Conservation (phyloP, 1,284 basidiomycete species). For the Trichosporon ovoides region DNA sequence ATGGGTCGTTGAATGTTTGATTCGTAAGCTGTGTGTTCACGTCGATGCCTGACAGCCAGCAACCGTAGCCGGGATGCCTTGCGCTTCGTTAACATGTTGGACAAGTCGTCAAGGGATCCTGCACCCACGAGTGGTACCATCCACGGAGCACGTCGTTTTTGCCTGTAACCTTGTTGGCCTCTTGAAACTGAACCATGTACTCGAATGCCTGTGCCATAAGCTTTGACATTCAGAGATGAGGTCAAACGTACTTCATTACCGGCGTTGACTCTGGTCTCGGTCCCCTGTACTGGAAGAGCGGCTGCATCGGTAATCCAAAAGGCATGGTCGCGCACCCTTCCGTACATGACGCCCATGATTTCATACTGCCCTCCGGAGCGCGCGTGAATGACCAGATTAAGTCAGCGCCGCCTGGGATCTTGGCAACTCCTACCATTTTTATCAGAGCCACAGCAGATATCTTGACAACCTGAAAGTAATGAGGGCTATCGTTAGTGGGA, state of each 20-base stretch:
- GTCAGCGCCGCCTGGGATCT: neutral
- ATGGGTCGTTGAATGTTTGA: conserved; percentile 91
- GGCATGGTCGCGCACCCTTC: conserved; percentile 79
- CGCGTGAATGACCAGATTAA: conserved; percentile 84
- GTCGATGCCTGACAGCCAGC: conserved; percentile 95
- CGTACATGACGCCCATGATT: conserved; percentile 99
- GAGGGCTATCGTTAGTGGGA: conserved; percentile 56
- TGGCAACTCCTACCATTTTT: conserved; percentile 72
- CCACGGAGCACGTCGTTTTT: conserved; percentile 84
- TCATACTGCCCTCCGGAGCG: conserved; percentile 95
- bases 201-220: too few relatives aligned
- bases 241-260: conserved; percentile 60
- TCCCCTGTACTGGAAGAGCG: conserved; percentile 93
- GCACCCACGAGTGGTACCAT: conserved; percentile 83
- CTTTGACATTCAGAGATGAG: too few relatives aligned
- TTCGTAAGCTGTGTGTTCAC: conserved; percentile 93
- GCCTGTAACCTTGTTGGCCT: conserved; percentile 69
- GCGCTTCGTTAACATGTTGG: neutral
- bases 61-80: conserved; percentile 87
- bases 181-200: conserved; percentile 94
- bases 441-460: conserved; percentile 93
- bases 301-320: conserved; percentile 95
- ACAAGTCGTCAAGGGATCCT: too few relatives aligned
- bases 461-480: conserved; percentile 89
- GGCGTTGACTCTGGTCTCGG: conserved; percentile 96